Base-by-base conservation (phyloP, 2,329 filamentous ascomycete species). In the Ophiosphaerella narmari region DNA sequence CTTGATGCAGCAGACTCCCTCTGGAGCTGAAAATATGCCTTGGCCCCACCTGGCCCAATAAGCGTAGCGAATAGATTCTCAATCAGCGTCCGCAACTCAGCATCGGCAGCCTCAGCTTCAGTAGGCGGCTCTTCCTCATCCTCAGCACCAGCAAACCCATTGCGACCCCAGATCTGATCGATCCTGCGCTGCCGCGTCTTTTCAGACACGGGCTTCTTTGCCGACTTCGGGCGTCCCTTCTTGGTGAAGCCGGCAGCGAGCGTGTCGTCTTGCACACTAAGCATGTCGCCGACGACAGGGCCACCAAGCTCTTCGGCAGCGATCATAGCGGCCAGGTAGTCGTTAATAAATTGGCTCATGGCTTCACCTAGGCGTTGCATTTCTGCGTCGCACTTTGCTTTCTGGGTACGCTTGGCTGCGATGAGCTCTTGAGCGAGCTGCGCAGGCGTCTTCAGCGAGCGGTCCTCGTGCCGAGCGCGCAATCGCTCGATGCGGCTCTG, bases 271-370 rank as follows among this genome's bases (percentile, higher is more conserved):
- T 77, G 81, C 61, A 77, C 86, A 74, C 88, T 84, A 65, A 88
- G 79, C 60, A 87, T 78, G 58, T 90, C 87, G 3, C 91, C 89
- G 1, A 92, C 89, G 9, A 91, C 87, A 0, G 91, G 90, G 0
- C 91, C 90, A 7, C 91, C 91, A 1, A 92, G 79, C 65, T 91
- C 89, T 74, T 95, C 91, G 1, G 89, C 89, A 6, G 90, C 90
- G 37, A 96, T 78, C 84, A 93, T 89, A 3, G 82, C 75, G 1
- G 88, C 88, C 1, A 96, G 79, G 35, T 84, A 81, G 37, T 84
- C 76, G 54, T 89, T 83, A 49, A 93, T 86, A 65, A 95, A 95
- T 13, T 75, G 76, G 55, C 87, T 83, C 47, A 95, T 79, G 0
- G 83, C 79, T 49, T 80, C 81, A 47, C 88, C 82, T 13, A 94